phyloP scores from a whole-genome alignment of 1,284 basidiomycete genomes.

The Lignosus rhinocerotis region DNA sequence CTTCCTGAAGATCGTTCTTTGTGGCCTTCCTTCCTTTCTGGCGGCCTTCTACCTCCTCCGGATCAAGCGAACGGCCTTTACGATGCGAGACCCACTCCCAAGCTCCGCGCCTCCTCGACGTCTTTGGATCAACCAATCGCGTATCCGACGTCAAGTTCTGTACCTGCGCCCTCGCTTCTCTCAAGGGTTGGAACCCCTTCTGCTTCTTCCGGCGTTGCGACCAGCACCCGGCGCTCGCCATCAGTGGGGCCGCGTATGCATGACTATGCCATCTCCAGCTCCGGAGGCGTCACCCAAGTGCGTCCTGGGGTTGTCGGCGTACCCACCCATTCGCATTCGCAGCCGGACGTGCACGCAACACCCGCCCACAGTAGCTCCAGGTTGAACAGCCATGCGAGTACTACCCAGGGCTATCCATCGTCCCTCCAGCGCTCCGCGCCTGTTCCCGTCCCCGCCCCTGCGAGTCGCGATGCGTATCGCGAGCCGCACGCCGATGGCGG shows the following conservation, averaged over 20 bases:
- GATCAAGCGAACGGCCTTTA: constrained; percentile 28
- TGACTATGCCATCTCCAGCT: constrained; percentile 53
- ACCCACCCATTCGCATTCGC: constrained; percentile 31
- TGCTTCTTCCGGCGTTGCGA: constrained; percentile 1
- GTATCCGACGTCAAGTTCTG: constrained; percentile 43
- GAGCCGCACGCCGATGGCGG: constrained; percentile 19
- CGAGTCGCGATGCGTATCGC: constrained; percentile 22
- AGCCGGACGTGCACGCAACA: constrained; percentile 7
- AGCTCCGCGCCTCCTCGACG: constrained; percentile 22
- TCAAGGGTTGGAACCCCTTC: constrained; percentile 9
- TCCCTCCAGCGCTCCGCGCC: constrained; percentile 20
- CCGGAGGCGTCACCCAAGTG: constrained; percentile 50
- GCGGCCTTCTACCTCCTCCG: constrained; percentile 65
- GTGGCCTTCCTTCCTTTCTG: constrained; percentile 79
- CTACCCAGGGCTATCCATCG: constrained; percentile 7
- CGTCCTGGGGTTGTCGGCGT: constrained; percentile 61
- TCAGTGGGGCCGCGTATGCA: constrained; percentile 61
- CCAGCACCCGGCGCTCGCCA: constrained; percentile 33
- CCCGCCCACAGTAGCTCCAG: constrained; percentile 11
- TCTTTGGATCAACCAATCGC: constrained; percentile 26
- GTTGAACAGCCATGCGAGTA: constrained; percentile 4
- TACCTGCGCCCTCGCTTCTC: constrained; percentile 34
- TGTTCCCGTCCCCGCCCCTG: constrained; percentile 23
- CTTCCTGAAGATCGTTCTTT: constrained; percentile 91
- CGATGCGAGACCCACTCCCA: constrained; percentile 11